A percentile compares a stretch with the other conserved stretches of the same genome.
Conservation (phyloP, 352 stramenopile genomes). For the Blastocystis sp. region DNA sequence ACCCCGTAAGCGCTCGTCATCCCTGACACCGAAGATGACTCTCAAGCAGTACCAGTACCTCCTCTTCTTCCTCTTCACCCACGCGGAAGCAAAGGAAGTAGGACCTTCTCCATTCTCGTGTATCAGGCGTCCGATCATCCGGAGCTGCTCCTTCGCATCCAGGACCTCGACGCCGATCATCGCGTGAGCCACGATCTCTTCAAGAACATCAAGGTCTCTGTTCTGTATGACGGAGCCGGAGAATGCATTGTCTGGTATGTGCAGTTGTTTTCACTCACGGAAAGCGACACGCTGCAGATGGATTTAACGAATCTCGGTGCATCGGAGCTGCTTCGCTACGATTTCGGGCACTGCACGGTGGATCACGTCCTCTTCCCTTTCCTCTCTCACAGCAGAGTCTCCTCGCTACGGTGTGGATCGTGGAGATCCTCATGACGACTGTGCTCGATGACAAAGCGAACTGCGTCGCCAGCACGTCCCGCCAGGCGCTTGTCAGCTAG, state of each 20-base stretch:
- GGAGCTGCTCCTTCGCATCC: not conserved
- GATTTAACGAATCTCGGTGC: conserved; percentile 44
- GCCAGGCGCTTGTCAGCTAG: not conserved
- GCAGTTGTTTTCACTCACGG: not conserved
- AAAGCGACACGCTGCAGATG: not conserved
- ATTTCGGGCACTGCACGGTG: conserved; percentile 19
- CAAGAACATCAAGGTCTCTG: not conserved
- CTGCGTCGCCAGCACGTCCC: not conserved
- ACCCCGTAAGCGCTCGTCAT: not conserved
- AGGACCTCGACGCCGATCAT: conserved; percentile 5
- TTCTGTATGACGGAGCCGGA: not conserved
- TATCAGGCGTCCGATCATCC: not conserved
- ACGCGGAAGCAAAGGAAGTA: not conserved
- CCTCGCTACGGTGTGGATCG: conserved; percentile 11
- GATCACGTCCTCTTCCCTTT: not conserved
- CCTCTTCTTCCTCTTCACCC: conserved; percentile 4
- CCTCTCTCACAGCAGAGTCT: not conserved
- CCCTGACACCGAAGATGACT: not conserved
- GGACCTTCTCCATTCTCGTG: too few relatives aligned
- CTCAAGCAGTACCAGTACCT: not conserved
- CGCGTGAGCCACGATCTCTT: conserved; percentile 13
- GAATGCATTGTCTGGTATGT: conserved; percentile 3
- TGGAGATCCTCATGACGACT: not conserved
- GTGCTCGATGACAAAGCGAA: not conserved
- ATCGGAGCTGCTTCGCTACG: conserved; percentile 34